phyloP scores from a whole-genome alignment of 805 yeast genomes.

The Lachancea kluyveri region DNA sequence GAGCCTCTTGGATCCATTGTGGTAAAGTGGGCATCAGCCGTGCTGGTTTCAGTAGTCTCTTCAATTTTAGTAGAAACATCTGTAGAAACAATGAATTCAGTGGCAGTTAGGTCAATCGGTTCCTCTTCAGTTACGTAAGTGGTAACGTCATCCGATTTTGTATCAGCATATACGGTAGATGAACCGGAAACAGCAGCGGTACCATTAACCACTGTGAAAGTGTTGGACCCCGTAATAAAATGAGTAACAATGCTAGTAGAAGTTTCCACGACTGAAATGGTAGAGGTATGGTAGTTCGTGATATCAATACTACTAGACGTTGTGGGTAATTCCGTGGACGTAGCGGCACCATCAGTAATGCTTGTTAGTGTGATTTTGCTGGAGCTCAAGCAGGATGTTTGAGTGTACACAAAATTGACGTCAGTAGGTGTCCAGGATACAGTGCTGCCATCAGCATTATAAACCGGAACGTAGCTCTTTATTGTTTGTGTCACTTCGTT shows the following conservation, averaged over 20 bases:
- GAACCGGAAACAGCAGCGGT: conserved; percentile 1
- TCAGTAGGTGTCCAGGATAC: conserved; percentile 1
- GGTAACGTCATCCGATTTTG: too few relatives aligned
- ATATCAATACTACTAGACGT: too few relatives aligned
- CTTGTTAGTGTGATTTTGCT: conserved; percentile 1
- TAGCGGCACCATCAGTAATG: background rate
- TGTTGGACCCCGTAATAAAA: background rate
- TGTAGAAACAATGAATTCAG: too few relatives aligned
- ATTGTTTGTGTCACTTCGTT: conserved; percentile 1
- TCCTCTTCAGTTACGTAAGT: too few relatives aligned
- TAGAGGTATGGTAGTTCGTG: conserved; percentile 1
- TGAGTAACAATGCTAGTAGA: background rate
- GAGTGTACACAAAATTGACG: conserved; percentile 1
- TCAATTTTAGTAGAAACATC: too few relatives aligned
- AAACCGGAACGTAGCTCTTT: conserved; percentile 2
- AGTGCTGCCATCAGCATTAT: conserved; percentile 1
- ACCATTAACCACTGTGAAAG: conserved; percentile 1
- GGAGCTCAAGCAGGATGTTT: conserved; percentile 1
- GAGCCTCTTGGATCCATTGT: too few relatives aligned
- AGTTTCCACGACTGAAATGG: background rate
- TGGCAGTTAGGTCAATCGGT: too few relatives aligned
- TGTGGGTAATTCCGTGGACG: too few relatives aligned
- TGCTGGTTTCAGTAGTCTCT: too few relatives aligned
- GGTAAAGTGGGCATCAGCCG: too few relatives aligned
- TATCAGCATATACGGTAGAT: conserved; percentile 1